These are phyloP conservation scores for Claviceps cyperi DNA, from an alignment of 2,329 filamentous ascomycete genomes.

Conservation along the genomic window DNA sequence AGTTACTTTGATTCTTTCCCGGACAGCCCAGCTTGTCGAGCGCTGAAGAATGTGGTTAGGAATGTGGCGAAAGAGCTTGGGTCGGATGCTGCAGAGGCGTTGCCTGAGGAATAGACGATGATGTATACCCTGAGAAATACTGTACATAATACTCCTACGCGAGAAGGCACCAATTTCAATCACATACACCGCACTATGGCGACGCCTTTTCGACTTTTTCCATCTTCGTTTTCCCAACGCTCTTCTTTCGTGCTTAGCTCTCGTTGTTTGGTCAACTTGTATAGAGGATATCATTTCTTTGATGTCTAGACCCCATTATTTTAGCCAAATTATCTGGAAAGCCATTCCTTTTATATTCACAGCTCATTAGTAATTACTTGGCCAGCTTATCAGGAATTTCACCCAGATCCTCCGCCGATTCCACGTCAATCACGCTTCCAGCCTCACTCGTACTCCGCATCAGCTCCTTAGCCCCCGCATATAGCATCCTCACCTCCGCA, in stretches of 20 bases:
- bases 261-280: too few species aligned
- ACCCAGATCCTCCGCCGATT: slow-evolving; percentile 64
- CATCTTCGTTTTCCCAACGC: too few species aligned
- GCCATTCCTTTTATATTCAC: not conserved
- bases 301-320: too few species aligned
- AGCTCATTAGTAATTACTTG: slow-evolving; percentile 12
- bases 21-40: slow-evolving; percentile 77
- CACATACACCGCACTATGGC: not conserved
- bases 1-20: slow-evolving; percentile 92
- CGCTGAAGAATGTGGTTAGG: slow-evolving; percentile 67
- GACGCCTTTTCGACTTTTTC: too few species aligned
- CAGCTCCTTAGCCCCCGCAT: slow-evolving; percentile 89
- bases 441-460: slow-evolving; percentile 89
- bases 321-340: too few species aligned
- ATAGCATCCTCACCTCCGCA: slow-evolving; percentile 76
- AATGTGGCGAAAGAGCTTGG: slow-evolving; percentile 53
- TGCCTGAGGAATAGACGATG: slow-evolving; percentile 25
- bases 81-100: slow-evolving; percentile 39
- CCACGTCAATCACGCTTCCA: slow-evolving; percentile 74
- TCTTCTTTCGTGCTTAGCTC: too few species aligned
- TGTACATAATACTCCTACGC: not conserved
- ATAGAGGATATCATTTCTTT: too few species aligned
- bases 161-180: not conserved
- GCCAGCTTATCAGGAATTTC: slow-evolving; percentile 57
- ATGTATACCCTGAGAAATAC: slow-evolving; percentile 1